Conservation (phyloP, 139 green algal species). For the Chlamydomonas sp. region DNA sequence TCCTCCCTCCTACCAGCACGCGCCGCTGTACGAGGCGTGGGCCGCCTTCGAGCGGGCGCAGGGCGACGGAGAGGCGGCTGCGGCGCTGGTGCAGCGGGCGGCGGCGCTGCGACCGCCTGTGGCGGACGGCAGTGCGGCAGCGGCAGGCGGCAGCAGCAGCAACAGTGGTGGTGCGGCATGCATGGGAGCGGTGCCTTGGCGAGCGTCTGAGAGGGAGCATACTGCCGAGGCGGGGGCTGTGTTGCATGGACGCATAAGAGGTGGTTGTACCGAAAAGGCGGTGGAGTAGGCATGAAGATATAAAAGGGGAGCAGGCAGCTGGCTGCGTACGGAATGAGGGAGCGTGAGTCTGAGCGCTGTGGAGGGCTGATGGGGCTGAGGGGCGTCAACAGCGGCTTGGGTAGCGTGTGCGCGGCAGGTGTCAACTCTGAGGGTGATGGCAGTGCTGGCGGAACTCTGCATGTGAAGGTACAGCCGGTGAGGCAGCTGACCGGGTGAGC, state of each 20-base stretch:
- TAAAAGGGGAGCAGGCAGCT: background rate
- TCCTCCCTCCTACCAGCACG: constrained; percentile 56
- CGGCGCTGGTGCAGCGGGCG: constrained; percentile 18
- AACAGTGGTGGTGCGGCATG: too few relatives aligned
- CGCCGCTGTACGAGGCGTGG: constrained; percentile 74
- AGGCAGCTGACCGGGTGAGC: too few relatives aligned
- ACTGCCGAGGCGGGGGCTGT: too few relatives aligned
- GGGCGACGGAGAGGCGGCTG: constrained; percentile 41
- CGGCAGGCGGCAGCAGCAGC: too few relatives aligned
- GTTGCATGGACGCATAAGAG: too few relatives aligned
- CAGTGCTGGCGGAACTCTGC: background rate
- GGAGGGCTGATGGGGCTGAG: background rate
- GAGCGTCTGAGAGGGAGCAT: too few relatives aligned
- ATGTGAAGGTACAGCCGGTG: too few relatives aligned
- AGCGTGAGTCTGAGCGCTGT: background rate
- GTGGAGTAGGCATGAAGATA: too few relatives aligned
- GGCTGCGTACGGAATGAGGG: too few relatives aligned
- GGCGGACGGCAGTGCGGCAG: too few relatives aligned
- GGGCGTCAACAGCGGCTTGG: background rate
- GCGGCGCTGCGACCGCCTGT: constrained; percentile 23
- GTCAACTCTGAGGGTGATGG: background rate
- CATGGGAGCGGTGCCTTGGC: too few relatives aligned
- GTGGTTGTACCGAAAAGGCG: too few relatives aligned
- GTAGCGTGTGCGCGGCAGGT: background rate
- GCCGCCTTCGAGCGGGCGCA: constrained; percentile 55